Conservation (phyloP, 371 early-diverging fungal genomes). For the Mucor saturninus region DNA sequence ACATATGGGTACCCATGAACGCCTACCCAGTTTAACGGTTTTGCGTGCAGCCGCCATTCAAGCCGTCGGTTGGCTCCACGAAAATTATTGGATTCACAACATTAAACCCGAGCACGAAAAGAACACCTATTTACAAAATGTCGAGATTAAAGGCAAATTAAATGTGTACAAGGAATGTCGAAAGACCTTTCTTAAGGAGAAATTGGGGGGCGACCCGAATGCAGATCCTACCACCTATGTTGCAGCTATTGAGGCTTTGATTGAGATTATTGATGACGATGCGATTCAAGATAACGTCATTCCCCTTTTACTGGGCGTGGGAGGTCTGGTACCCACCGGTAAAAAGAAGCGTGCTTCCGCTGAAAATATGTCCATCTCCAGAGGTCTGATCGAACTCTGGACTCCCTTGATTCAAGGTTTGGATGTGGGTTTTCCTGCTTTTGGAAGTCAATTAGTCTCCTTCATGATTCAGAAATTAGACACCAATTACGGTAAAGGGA, state of each 20-base stretch:
- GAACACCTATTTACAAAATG: not conserved
- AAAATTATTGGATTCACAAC: constrained; percentile 48
- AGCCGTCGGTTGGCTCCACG: constrained; percentile 58
- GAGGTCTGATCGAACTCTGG: constrained; percentile 48
- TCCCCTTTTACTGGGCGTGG: constrained; percentile 42
- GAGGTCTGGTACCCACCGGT: constrained; percentile 49
- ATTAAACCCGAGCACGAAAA: constrained; percentile 23
- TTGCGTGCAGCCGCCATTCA: constrained; percentile 58
- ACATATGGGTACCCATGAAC: constrained; percentile 71
- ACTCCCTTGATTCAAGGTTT: constrained; percentile 42
- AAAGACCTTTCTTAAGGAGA: constrained; percentile 38
- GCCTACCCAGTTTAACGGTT: constrained; percentile 61
- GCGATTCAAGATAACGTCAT: constrained; percentile 26
- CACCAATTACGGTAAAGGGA: constrained; percentile 32
- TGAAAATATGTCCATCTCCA: constrained; percentile 37
- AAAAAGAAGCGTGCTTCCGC: constrained; percentile 50
- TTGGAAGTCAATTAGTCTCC: constrained; percentile 33
- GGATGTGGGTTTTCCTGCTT: constrained; percentile 33
- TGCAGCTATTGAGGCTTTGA: constrained; percentile 14
- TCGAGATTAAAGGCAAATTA: constrained; percentile 31
- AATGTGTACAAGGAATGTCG: constrained; percentile 45
- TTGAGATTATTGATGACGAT: constrained; percentile 21
- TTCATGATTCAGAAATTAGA: constrained; percentile 38
- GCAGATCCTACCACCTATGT: constrained; percentile 22
- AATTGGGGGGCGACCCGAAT: constrained; percentile 1